Conservation (phyloP, 192 early-diverging fungal genomes). For the Umbelopsis vinacea region DNA sequence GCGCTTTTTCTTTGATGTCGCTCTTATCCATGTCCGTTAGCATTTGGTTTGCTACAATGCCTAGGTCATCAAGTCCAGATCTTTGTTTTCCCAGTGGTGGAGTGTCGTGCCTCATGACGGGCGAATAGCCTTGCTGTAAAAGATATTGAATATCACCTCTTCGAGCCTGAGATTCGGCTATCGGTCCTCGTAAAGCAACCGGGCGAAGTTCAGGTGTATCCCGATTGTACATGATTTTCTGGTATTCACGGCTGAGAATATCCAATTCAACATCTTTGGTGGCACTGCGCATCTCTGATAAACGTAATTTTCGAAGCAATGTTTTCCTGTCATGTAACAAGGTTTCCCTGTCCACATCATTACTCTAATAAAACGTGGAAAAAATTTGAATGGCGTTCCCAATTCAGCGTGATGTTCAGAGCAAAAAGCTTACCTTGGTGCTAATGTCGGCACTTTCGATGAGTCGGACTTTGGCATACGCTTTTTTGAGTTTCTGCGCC, state of each 20-base stretch:
- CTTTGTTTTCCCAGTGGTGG: conserved; percentile 13
- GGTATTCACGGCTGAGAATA: conserved; percentile 6
- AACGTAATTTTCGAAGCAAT: conserved; percentile 35
- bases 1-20: conserved; percentile 10
- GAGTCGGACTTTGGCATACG: conserved; percentile 14
- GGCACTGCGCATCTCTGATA: conserved; percentile 35
- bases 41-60: conserved; percentile 46
- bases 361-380: conserved; percentile 7
- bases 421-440: conserved; percentile 7
- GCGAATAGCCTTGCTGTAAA: conserved; percentile 42
- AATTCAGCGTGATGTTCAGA: not conserved
- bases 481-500: conserved; percentile 30
- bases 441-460: conserved; percentile 34
- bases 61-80: conserved; percentile 43
- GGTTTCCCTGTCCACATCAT: conserved; percentile 17
- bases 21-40: conserved; percentile 39
- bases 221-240: conserved; percentile 10
- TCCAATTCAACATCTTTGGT: conserved; percentile 42
- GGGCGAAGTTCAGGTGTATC: conserved; percentile 9
- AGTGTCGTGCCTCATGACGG: conserved; percentile 21
- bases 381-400: not conserved
- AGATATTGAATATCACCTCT: conserved; percentile 28
- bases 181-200: not conserved
- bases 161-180: not conserved
- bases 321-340: conserved; percentile 26